Evolutionary conservation across 768 basidiomycete species (phyloP).

Genomic region (Boletus sp.): DNA sequence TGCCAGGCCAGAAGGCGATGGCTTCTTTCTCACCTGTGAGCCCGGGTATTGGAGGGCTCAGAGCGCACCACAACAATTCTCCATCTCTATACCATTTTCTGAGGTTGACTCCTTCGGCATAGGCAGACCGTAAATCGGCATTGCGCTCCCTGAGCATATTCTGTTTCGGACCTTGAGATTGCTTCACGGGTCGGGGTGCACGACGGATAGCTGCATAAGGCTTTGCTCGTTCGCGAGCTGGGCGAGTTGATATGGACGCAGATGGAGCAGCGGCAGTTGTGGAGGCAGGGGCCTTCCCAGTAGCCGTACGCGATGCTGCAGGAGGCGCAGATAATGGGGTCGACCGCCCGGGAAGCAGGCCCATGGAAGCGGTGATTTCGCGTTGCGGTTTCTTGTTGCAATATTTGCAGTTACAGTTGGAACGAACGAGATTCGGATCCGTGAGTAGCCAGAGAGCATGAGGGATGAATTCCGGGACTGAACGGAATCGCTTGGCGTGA

Average conservation of each 20-base stretch:
- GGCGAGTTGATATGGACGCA: constrained; percentile 4
- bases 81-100: constrained; percentile 63
- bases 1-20: constrained; percentile 74
- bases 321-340: constrained; percentile 31
- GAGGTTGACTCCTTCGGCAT: constrained; percentile 42
- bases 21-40: constrained; percentile 34
- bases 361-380: constrained; percentile 63
- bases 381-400: constrained; percentile 67
- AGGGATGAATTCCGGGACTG: constrained; percentile 80
- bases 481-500: constrained; percentile 59
- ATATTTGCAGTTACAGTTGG: constrained; percentile 72
- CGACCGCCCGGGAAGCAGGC: constrained; percentile 37
- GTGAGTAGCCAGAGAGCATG: constrained; percentile 78
- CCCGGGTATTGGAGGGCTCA: constrained; percentile 48
- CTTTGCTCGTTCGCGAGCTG: constrained; percentile 24
- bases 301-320: constrained; percentile 9
- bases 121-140: constrained; percentile 58
- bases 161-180: constrained; percentile 39
- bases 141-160: constrained; percentile 60
- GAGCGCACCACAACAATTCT: constrained; percentile 69
- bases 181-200: constrained; percentile 33
- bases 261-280: constrained; percentile 17
- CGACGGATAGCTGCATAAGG: constrained; percentile 44
- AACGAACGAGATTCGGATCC: constrained; percentile 44
- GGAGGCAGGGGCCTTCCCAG: constrained; percentile 7